Evolutionary conservation across 2,329 filamentous ascomycete species (phyloP).

Genomic region (Rachicladosporium sp.): DNA sequence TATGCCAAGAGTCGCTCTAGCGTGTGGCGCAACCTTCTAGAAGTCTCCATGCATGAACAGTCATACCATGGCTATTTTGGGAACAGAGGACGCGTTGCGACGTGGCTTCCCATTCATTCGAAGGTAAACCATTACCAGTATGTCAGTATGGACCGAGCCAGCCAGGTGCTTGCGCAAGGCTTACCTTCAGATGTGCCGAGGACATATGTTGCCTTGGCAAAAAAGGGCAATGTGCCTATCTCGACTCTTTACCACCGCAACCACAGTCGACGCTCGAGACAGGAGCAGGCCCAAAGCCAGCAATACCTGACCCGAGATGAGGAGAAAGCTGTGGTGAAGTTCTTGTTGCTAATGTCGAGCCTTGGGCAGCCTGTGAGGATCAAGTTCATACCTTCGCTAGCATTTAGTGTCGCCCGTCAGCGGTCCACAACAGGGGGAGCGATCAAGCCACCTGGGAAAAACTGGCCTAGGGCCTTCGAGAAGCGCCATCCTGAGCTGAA

Average conservation of each 20-base stretch:
- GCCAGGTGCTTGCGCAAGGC: slow-evolving; percentile 5
- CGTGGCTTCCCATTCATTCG: too few species aligned
- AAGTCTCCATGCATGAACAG: too few species aligned
- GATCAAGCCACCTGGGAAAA: slow-evolving; percentile 9
- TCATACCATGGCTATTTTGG: too few species aligned
- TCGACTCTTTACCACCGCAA: slow-evolving; percentile 11
- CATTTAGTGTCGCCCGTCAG: slow-evolving; percentile 6
- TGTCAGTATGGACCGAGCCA: slow-evolving; percentile 3
- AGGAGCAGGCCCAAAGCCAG: slow-evolving; percentile 8
- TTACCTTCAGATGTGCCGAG: slow-evolving; percentile 2
- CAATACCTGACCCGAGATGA: slow-evolving; percentile 9
- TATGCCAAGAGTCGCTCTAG: too few species aligned
- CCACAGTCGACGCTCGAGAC: slow-evolving; percentile 6
- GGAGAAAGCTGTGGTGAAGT: slow-evolving; percentile 8
- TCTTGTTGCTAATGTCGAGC: slow-evolving; percentile 5
- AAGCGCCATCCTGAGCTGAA: slow-evolving; percentile 17
- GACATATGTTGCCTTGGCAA: slow-evolving; percentile 6
- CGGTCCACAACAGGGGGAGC: slow-evolving; percentile 1
- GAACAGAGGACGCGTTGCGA: too few species aligned
- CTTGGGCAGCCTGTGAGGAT: slow-evolving; percentile 8
- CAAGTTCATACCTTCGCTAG: slow-evolving; percentile 8
- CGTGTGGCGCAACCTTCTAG: too few species aligned
- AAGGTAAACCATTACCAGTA: too few species aligned
- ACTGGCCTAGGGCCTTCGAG: slow-evolving; percentile 12
- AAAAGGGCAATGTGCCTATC: slow-evolving; percentile 7